Base-by-base conservation (phyloP, 73 alveolate species). In the Breviolum minutum region DNA sequence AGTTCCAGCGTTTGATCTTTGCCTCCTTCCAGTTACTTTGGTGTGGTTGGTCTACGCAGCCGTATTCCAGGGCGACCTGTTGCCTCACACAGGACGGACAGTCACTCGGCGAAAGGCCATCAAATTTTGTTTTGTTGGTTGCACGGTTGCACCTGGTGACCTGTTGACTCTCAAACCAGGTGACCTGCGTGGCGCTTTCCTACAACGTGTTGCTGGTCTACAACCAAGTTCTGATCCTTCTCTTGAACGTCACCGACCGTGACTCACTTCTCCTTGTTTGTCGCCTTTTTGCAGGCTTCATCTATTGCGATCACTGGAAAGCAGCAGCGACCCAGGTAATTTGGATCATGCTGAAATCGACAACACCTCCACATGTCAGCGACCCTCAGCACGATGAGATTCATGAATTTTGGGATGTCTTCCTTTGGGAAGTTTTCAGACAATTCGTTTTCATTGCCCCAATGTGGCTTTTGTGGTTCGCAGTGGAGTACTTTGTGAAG, bases 391-490 rank as follows among this genome's bases (percentile, higher is more conserved):
- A 32, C 48, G 19, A 27, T 14, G 87, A 79, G n/a, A 8, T 79
- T 14, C 7, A 82, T 24, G 91, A 82, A n/a, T 17, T 82, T 48
- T 82, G 91, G 91, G 91, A 82, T 24, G 74, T 82, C 6, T 61
- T 82, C 74, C 60, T 82, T 13, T 82, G 91, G 91, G 91, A 19
- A 10, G 24, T 82, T 7, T 60, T 82, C 73, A 70, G 73, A 8
- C 91, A 82, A 61, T 5, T 82, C 73, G 22, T 82, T 9, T 20
- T 17, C 73, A 61, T 82, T 61, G 91, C 66, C 71, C 91, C 91
- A 10, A 48, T 82, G 91, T 82, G 91, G 91, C 61, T 61, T n/a
- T 60, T 82, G 74, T 82, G 91, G 91, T 82, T 82, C 63, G 32
- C 74, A 13, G 91, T 82, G 74, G 91, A 82, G 73, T 60, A 82